A percentile compares a stretch with the other conserved stretches of the same genome.
phyloP scores from a whole-genome alignment of 768 basidiomycete genomes.

The Tylopilus sp. region DNA sequence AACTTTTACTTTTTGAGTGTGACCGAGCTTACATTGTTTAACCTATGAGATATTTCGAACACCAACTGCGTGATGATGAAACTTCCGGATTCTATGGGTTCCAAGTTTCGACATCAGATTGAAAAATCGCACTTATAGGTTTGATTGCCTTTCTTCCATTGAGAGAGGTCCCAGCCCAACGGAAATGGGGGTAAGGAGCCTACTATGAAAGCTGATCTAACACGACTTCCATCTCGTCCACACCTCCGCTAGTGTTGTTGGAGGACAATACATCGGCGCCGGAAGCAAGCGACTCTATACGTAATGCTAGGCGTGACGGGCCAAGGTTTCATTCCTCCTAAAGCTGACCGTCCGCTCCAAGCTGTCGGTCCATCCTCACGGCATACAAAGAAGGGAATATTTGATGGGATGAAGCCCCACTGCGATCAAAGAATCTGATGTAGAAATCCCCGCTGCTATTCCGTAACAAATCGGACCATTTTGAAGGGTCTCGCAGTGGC shows the following conservation, averaged over 20 bases:
- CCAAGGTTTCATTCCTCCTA: constrained; percentile 73
- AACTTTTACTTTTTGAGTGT: too few relatives aligned
- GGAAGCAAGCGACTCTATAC: constrained; percentile 78
- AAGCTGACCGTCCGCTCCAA: too few relatives aligned
- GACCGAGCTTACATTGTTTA: too few relatives aligned
- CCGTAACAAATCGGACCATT: too few relatives aligned
- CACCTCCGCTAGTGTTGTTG: constrained; percentile 28
- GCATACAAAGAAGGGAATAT: too few relatives aligned
- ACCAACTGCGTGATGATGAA: background rate
- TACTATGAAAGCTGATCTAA: constrained; percentile 36
- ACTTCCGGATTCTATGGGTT: background rate
- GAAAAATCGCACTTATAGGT: constrained; percentile 1
- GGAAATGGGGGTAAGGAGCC: background rate
- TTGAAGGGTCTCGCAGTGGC: too few relatives aligned
- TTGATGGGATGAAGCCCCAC: too few relatives aligned
- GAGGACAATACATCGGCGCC: constrained; percentile 71
- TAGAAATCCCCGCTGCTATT: too few relatives aligned
- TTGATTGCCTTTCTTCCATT: too few relatives aligned
- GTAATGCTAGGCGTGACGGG: constrained; percentile 58
- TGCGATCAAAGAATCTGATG: too few relatives aligned
- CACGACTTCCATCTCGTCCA: constrained; percentile 77
- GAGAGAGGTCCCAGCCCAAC: background rate
- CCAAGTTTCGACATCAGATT: background rate
- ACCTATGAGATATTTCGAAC: too few relatives aligned
- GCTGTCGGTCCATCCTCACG: too few relatives aligned